Base-by-base conservation (phyloP, 805 yeast genomes). In the Zygoascus flipseniorum region DNA sequence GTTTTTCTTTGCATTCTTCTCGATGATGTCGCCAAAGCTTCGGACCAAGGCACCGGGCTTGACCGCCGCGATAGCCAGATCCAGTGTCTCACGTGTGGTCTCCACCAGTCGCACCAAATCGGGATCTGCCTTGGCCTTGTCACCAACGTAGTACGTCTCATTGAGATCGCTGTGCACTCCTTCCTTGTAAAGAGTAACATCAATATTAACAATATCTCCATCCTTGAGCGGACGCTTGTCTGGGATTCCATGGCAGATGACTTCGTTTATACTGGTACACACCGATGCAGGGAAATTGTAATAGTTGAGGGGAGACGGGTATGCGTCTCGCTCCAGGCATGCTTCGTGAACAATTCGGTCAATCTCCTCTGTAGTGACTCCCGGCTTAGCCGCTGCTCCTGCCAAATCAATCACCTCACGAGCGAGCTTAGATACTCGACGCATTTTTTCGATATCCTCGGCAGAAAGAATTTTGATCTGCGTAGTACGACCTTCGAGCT, bases 171-270 rank as follows among this genome's bases (percentile, higher is more conserved):
- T 85, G 72, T 93, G 98, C 72, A 82, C 81, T 1, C 99, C 99
- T 60, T 86, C 79, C 69, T 85, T 80, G 72, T 79, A 93, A 52
- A 93, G 69, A 2, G 96, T 79, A 48, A 93, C 87, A 68, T 93
- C 99, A 58, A 93, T 73, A 66, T 93, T 93, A 56, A 93, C 79
- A 60, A 93, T 92, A 67, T 93, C 99, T 55, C 99, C 99, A 60
- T 92, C 98, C 68, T 87, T 72, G 58, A 93, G 76, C 35, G 82
- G 83, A 52, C 90, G 79, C 72, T 86, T 78, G 70, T 93, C 99
- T 28, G 99, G 99, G 55, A 93, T 86, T 58, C 99, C 99, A 69
- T 93, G 99, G 68, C 99, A 93, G 56, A 93, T 86, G 54, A 89
- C 83, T 74, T 93, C 99, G 70, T 93, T 93, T 45, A 93, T 85